phyloP scores from a whole-genome alignment of 768 basidiomycete genomes.

The Lactarius psammicola region DNA sequence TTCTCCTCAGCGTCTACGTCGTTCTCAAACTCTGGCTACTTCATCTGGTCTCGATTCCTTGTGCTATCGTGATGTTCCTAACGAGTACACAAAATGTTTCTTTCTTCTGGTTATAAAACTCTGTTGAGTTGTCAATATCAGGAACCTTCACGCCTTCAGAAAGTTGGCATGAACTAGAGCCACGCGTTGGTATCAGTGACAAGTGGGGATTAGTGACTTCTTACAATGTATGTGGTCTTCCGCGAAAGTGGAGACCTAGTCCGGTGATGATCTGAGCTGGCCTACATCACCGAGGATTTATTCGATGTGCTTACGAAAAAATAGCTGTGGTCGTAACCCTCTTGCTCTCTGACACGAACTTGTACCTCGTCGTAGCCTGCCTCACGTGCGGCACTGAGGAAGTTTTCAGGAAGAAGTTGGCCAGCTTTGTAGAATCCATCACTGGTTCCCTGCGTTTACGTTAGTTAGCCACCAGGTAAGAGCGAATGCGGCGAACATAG shows the following conservation, averaged over 20 bases:
- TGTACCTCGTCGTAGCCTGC: constrained; percentile 70
- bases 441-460: constrained; percentile 57
- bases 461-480: neutral
- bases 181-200: constrained; percentile 30
- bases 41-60: constrained; percentile 16
- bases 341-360: constrained; percentile 75
- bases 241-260: constrained; percentile 84
- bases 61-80: constrained; percentile 17
- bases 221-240: constrained; percentile 86
- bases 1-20: neutral
- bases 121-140: neutral
- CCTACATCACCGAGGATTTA: neutral
- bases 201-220: constrained; percentile 23
- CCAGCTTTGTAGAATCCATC: constrained; percentile 84
- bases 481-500: constrained; percentile 53
- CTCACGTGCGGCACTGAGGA: constrained; percentile 72
- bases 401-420: constrained; percentile 89
- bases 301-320: constrained; percentile 60
- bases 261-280: constrained; percentile 1
- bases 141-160: constrained; percentile 60
- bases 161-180: constrained; percentile 80
- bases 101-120: neutral
- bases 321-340: constrained; percentile 87
- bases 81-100: constrained; percentile 8
- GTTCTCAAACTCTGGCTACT: constrained; percentile 6